Conservation (phyloP, 148 eudicot species). For the Nepenthes gracilis region DNA sequence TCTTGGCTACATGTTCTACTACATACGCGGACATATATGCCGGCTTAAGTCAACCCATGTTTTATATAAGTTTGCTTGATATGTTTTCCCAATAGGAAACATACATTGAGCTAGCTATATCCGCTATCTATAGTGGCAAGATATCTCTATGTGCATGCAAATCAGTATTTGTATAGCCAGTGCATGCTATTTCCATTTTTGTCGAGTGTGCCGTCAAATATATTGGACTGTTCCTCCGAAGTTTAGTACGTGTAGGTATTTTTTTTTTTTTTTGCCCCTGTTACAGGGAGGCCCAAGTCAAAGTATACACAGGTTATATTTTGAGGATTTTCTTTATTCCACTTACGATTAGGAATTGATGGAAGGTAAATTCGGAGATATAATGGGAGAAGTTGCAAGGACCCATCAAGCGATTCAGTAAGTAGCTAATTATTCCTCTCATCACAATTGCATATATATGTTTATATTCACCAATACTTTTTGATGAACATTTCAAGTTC, state of each 20-base stretch:
- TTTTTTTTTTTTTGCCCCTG: no score
- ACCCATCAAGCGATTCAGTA: conserved; percentile 73
- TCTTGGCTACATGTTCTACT: no score
- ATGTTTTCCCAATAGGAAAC: no score
- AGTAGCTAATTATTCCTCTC: conserved; percentile 3
- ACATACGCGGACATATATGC: background rate
- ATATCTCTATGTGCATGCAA: no score
- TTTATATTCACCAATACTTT: background rate
- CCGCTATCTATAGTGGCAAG: no score
- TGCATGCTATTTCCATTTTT: no score
- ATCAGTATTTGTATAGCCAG: no score
- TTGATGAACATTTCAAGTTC: background rate
- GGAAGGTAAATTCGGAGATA: conserved; percentile 33
- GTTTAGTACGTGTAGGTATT: background rate
- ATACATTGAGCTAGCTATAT: no score
- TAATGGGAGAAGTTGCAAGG: conserved; percentile 51
- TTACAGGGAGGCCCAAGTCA: background rate
- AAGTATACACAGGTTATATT: background rate
- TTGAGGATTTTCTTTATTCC: background rate
- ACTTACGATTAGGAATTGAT: conserved; percentile 33
- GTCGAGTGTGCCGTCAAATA: no score
- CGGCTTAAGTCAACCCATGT: no score
- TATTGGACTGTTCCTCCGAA: no score
- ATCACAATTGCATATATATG: background rate
- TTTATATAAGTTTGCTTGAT: no score